Base-by-base conservation (phyloP, 1,139 yeast species). In the Diutina pseudorugosa region DNA sequence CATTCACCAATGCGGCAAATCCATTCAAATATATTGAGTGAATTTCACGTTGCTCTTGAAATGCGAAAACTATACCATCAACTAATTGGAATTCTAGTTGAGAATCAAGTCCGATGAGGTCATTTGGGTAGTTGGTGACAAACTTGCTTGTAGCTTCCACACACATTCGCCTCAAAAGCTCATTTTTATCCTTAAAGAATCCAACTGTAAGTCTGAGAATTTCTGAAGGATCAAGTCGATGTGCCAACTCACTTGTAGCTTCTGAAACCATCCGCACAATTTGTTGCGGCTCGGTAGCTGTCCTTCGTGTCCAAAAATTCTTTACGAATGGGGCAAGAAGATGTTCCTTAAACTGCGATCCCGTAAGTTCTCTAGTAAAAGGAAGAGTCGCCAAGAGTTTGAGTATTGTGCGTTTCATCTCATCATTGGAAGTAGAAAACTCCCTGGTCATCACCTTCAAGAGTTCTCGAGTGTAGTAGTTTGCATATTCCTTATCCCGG, bases 381-480 rank as follows among this genome's bases (percentile, higher is more conserved):
- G 77, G 78, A 48, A 73, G 61, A 16, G 59, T 60, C 7, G 58
- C 59, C 49, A 73, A 56, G 11, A 72, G 67, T 45, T 61, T 70
- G 52, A 93, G 67, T 3, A 91, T 85, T 0, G 93, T 79, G 57
- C 79, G 79, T 60, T 81, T 82, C 94, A 93, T 86, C 53, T 91
- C 97, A 57, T 88, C 96, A 61, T 90, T 96, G 0, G 95, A 91
- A 0, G 95, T 79, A 43, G 73, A 67, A 60, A 89, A 87, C 63
- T 91, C 96, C 53, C 94, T 72, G 2, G 82, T 64, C 12, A 90
- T 70, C 19, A 89, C 75, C 23, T 69, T 70, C 72, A 89, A 77
- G 3, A 90, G 75, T 60, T 88, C 95, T 49, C 76, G 75, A 0
- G 96, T 81, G 60, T 89, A 90, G 62, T 82, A 86, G 55, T 82